phyloP scores from a whole-genome alignment of 331 rosid species.

The Rosa hybrid region DNA sequence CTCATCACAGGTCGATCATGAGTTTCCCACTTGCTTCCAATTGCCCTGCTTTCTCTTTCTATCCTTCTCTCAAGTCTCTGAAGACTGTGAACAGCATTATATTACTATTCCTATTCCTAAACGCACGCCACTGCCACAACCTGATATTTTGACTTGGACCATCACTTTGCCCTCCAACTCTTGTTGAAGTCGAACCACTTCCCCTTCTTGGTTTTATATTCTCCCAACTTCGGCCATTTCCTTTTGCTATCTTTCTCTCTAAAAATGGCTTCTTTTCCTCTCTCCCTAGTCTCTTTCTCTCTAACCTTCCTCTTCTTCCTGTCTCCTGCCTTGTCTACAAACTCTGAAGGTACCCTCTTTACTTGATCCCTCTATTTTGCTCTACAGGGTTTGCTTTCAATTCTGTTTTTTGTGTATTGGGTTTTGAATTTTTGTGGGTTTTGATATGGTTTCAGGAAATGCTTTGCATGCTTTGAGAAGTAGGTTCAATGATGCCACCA shows the following conservation, averaged over 20 bases:
- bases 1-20: constrained; percentile 22
- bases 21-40: constrained; percentile 12
- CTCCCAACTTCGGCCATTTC: not conserved
- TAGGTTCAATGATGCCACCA: constrained; percentile 72
- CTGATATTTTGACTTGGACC: constrained; percentile 18
- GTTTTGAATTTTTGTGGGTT: not conserved
- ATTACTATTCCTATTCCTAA: not conserved
- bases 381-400: constrained; percentile 11
- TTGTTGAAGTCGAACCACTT: not conserved
- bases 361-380: not conserved
- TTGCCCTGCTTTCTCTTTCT: not conserved
- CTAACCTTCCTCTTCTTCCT: constrained; percentile 47
- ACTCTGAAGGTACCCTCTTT: constrained; percentile 71
- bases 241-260: constrained; percentile 1
- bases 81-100: not conserved
- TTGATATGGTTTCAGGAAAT: constrained; percentile 52
- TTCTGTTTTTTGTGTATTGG: not conserved
- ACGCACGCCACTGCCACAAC: not conserved
- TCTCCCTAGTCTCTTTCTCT: constrained; percentile 23
- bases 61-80: not conserved
- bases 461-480: constrained; percentile 81
- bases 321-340: constrained; percentile 56
- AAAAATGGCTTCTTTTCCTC: constrained; percentile 49
- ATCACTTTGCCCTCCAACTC: not conserved
- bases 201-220: not conserved